phyloP scores from a whole-genome alignment of 23 red algal genomes.

The Gracilariopsis chorda region DNA sequence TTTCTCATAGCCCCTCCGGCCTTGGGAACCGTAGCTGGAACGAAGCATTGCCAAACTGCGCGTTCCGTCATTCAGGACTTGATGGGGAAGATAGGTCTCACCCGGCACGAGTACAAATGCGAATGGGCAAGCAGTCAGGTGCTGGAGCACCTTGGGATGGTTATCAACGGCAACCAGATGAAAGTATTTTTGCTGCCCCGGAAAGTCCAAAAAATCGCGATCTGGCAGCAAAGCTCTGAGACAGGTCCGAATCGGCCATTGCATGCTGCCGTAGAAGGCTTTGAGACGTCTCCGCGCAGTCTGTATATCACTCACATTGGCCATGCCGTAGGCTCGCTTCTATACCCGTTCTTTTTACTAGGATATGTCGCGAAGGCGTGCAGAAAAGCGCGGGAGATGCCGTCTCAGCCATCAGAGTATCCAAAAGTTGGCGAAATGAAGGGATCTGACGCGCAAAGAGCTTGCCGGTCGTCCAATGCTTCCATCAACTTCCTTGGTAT shows the following conservation, averaged over 20 bases:
- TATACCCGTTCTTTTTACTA: conserved; percentile 6
- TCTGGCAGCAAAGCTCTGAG: neutral
- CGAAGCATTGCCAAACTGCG: too few relatives aligned
- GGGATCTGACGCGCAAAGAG: neutral
- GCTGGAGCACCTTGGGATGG: conserved; percentile 7
- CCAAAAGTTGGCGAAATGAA: neutral
- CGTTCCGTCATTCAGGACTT: neutral
- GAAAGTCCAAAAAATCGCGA: neutral
- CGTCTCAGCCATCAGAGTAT: neutral
- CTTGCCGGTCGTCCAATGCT: neutral
- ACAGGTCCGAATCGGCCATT: neutral
- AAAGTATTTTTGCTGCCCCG: neutral
- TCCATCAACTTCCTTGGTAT: neutral
- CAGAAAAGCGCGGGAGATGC: neutral
- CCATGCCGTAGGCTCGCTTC: conserved; percentile 43
- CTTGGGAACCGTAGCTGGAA: neutral
- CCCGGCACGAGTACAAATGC: neutral
- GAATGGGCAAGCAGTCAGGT: neutral
- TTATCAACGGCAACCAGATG: conserved; percentile 2
- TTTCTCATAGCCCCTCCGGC: neutral
- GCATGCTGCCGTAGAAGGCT: neutral
- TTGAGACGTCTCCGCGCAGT: conserved; percentile 23
- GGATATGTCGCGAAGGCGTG: neutral
- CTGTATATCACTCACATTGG: conserved; percentile 17
- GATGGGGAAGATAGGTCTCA: neutral